phyloP scores from a whole-genome alignment of 164 flowering plant genomes.

The Chloranthus sessilifolius region DNA sequence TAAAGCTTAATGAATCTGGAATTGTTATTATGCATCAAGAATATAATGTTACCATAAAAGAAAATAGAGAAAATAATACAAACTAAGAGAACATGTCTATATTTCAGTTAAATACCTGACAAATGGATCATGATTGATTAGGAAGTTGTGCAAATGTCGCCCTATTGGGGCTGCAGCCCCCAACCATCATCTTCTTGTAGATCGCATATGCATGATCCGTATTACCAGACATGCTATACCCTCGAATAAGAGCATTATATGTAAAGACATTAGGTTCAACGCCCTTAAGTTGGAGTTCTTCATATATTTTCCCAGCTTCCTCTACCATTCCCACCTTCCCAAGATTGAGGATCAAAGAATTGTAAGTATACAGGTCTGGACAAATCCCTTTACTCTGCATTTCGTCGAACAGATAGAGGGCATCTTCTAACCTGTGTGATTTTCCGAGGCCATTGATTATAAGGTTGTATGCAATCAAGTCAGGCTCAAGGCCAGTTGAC shows the following conservation, averaged over 20 bases:
- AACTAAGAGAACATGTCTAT: no score
- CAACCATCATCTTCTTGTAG: slow-evolving; percentile 77
- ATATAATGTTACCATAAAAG: no score
- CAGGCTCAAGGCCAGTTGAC: slow-evolving; percentile 59
- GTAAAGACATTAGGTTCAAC: slow-evolving; percentile 80
- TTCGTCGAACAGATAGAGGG: slow-evolving; percentile 62
- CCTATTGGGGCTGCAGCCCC: slow-evolving; percentile 76
- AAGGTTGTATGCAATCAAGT: slow-evolving; percentile 66
- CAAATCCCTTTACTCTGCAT: slow-evolving; percentile 50
- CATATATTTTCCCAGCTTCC: slow-evolving; percentile 65
- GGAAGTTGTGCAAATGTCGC: slow-evolving; percentile 91
- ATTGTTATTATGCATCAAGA: no score
- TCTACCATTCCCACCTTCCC: slow-evolving; percentile 74
- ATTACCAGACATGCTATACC: slow-evolving; percentile 58
- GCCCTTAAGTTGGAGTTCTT: slow-evolving; percentile 55
- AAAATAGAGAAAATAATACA: no score
- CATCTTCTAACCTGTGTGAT: slow-evolving; percentile 59
- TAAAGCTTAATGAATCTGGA: no score
- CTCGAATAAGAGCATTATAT: slow-evolving; percentile 85
- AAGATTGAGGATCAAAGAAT: slow-evolving; percentile 68
- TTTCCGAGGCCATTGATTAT: slow-evolving; percentile 80
- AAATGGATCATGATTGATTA: slow-evolving; percentile 31
- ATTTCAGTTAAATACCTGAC: no score
- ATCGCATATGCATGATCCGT: slow-evolving; percentile 68
- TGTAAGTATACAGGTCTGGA: slow-evolving; percentile 80